These are phyloP conservation scores for Salix viminalis DNA, from an alignment of 345 rosid species.

Conservation along the genomic window DNA sequence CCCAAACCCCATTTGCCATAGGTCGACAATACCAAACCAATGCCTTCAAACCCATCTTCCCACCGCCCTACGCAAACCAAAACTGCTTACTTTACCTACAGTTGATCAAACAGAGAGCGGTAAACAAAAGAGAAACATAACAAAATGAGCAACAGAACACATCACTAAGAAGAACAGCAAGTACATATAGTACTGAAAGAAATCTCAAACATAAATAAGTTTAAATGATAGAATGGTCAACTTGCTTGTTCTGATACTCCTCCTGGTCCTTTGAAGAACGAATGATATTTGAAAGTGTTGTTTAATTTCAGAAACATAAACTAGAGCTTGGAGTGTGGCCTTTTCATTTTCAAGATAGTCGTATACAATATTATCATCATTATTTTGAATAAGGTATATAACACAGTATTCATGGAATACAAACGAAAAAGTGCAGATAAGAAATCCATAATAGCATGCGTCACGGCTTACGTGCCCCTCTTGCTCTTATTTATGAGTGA, in stretches of 20 bases:
- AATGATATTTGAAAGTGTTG: not conserved
- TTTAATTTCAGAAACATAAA: not conserved
- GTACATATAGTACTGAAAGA: not conserved
- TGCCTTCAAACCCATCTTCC: slow-evolving; percentile 15
- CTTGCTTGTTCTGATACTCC: not conserved
- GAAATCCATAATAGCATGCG: too few species aligned
- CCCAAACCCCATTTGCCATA: slow-evolving; percentile 25
- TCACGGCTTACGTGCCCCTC: too few species aligned
- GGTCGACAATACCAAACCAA: slow-evolving; percentile 31
- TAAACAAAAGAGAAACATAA: not conserved
- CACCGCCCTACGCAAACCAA: not conserved
- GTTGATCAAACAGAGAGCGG: not conserved
- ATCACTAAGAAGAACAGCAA: not conserved
- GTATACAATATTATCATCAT: too few species aligned
- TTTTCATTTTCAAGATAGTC: not conserved
- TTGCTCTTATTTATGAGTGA: too few species aligned
- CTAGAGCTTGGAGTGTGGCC: not conserved
- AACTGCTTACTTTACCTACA: not conserved
- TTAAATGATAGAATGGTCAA: not conserved
- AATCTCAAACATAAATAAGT: not conserved
- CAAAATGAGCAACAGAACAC: not conserved
- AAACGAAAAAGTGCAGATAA: too few species aligned
- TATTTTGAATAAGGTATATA: too few species aligned
- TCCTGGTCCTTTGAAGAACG: not conserved
- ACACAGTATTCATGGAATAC: too few species aligned